phyloP scores from a whole-genome alignment of 345 rosid genomes.

The Sonneratia caseolaris region DNA sequence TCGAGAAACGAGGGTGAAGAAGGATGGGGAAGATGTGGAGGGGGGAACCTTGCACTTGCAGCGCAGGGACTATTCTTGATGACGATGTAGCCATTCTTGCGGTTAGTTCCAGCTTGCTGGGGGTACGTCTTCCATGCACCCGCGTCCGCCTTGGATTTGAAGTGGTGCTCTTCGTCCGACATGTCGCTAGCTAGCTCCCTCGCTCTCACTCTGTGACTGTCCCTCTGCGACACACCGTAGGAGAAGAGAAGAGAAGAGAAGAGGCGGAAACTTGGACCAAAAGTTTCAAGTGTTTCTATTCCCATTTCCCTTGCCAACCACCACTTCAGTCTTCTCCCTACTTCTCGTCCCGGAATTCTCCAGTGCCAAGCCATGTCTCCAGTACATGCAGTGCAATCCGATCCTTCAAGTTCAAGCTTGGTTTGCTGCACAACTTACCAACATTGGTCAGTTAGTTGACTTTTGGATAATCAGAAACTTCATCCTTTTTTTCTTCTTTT shows the following conservation, averaged over 20 bases:
- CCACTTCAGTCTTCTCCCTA: no score
- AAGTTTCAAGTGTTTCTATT: no score
- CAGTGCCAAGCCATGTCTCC: no score
- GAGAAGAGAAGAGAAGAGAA: neutral
- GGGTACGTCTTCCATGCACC: constrained; percentile 60
- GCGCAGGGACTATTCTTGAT: constrained; percentile 36
- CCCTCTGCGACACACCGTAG: neutral
- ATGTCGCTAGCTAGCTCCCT: constrained; percentile 10
- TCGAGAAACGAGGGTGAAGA: neutral
- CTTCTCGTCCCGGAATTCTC: no score
- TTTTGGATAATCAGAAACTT: no score
- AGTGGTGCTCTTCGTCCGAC: constrained; percentile 67
- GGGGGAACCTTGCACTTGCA: constrained; percentile 58
- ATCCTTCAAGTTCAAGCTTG: no score
- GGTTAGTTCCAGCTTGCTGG: constrained; percentile 56
- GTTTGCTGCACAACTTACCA: no score
- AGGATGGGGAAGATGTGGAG: neutral
- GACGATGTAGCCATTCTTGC: constrained; percentile 53
- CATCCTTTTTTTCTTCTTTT: no score
- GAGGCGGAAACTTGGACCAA: constrained; percentile 6
- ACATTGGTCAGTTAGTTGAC: no score
- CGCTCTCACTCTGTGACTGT: neutral
- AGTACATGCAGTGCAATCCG: no score
- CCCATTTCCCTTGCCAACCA: no score
- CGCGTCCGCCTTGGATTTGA: constrained; percentile 54